These are phyloP conservation scores for Thamnidium elegans DNA, from an alignment of 192 early-diverging fungal species.

Conservation along the genomic window DNA sequence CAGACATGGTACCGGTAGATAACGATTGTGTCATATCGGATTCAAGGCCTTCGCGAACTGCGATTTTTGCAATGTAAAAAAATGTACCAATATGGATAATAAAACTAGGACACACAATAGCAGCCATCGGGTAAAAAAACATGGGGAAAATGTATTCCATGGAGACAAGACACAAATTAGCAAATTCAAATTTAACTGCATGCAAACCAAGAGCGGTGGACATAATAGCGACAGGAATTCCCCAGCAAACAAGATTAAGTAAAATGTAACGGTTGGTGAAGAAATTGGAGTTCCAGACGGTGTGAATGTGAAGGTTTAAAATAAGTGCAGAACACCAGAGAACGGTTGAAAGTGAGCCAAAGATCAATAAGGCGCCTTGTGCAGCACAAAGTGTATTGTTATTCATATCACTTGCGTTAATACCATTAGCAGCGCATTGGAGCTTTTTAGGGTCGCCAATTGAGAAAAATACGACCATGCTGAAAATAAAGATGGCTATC, in stretches of 20 bases:
- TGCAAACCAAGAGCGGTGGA: slow-evolving; percentile 37
- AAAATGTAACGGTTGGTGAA: slow-evolving; percentile 42
- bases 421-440: slow-evolving; percentile 36
- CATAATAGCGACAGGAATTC: slow-evolving; percentile 40
- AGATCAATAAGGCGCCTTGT: slow-evolving; percentile 51
- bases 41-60: slow-evolving; percentile 31
- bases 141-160: slow-evolving; percentile 36
- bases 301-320: slow-evolving; percentile 53
- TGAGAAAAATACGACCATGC: slow-evolving; percentile 44
- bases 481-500: slow-evolving; percentile 49
- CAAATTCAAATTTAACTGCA: slow-evolving; percentile 47
- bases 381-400: slow-evolving; percentile 50
- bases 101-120: slow-evolving; percentile 47
- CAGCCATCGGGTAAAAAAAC: slow-evolving; percentile 55
- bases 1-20: slow-evolving; percentile 11
- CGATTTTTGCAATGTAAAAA: slow-evolving; percentile 47
- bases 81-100: slow-evolving; percentile 50
- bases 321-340: slow-evolving; percentile 45
- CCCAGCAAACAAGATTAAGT: slow-evolving; percentile 50
- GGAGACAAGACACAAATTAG: slow-evolving; percentile 48
- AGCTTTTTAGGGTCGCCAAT: slow-evolving; percentile 39
- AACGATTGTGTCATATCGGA: slow-evolving; percentile 31
- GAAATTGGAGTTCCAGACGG: slow-evolving; percentile 56
- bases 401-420: slow-evolving; percentile 36
- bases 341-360: slow-evolving; percentile 40